phyloP scores from a whole-genome alignment of 1,284 basidiomycete species.

The Leccinum fallax region DNA sequence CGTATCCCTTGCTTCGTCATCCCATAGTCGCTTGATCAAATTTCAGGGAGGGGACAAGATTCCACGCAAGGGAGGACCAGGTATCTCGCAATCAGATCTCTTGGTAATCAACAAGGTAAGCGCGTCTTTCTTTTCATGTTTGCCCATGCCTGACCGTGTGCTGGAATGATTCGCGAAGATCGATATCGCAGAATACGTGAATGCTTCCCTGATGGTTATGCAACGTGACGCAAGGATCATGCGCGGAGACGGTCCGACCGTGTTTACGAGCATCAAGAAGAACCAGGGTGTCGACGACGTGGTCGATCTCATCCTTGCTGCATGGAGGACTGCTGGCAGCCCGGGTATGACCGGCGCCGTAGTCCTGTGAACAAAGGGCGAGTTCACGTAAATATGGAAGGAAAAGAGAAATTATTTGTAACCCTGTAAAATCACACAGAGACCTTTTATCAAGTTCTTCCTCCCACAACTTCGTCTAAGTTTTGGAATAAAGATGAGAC shows the following conservation, averaged over 20 bases:
- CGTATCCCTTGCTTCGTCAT: constrained; percentile 26
- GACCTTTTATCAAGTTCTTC: background rate
- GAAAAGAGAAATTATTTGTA: background rate
- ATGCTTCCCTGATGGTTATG: constrained; percentile 95
- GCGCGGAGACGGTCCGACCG: constrained; percentile 92
- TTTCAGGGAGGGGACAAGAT: constrained; percentile 93
- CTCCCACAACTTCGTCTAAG: background rate
- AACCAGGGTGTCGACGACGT: constrained; percentile 84
- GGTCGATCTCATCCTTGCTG: constrained; percentile 80
- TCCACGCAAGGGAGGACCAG: constrained; percentile 96
- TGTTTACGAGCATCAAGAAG: constrained; percentile 88
- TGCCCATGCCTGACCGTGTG: background rate
- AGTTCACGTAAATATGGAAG: background rate
- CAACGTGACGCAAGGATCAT: constrained; percentile 89
- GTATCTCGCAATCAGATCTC: constrained; percentile 94
- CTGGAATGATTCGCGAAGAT: constrained; percentile 53
- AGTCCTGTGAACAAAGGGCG: constrained; percentile 48
- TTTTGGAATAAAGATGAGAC: background rate
- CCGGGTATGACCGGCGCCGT: constrained; percentile 52
- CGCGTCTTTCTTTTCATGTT: constrained; percentile 1
- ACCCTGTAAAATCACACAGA: background rate
- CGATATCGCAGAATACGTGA: constrained; percentile 91
- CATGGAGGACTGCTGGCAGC: constrained; percentile 80
- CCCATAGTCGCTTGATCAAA: constrained; percentile 9
- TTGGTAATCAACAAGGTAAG: constrained; percentile 92